phyloP scores from a whole-genome alignment of 306 rosid genomes.

The Quillaja saponaria region DNA sequence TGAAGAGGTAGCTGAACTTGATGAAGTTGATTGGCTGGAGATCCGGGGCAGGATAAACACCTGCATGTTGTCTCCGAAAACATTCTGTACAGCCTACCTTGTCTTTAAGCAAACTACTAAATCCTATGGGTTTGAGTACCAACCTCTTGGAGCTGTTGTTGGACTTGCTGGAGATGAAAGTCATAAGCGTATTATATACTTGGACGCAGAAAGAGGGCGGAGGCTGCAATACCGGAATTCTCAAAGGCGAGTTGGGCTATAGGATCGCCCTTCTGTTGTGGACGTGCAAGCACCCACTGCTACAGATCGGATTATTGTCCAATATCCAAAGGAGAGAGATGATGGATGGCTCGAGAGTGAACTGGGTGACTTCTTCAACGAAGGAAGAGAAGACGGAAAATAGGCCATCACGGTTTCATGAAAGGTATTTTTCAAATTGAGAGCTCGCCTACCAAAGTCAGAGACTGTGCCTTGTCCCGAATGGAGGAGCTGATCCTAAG shows the following conservation, averaged over 20 bases:
- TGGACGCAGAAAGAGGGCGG: conserved; percentile 30
- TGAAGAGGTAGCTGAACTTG: conserved; percentile 56
- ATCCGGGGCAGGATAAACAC: conserved; percentile 53
- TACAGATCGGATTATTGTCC: neutral
- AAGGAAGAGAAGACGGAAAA: conserved; percentile 41
- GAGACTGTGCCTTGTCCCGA: too few species aligned
- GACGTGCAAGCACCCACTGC: conserved; percentile 4
- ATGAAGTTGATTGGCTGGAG: conserved; percentile 63
- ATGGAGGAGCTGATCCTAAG: too few species aligned
- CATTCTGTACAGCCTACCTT: conserved; percentile 51
- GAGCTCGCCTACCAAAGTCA: too few species aligned
- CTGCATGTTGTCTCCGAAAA: conserved; percentile 46
- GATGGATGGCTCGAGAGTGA: conserved; percentile 75
- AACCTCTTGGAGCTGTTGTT: conserved; percentile 42
- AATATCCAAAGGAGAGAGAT: conserved; percentile 39
- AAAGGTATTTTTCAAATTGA: too few species aligned
- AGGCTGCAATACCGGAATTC: neutral
- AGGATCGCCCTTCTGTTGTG: neutral
- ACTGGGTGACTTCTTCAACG: conserved; percentile 63
- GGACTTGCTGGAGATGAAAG: conserved; percentile 32
- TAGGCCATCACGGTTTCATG: conserved; percentile 42
- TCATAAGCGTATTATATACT: conserved; percentile 23
- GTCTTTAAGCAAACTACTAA: conserved; percentile 48
- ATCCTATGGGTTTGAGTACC: conserved; percentile 34
- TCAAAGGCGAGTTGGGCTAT: conserved; percentile 10